Conservation (phyloP, 192 early-diverging fungal species). For the Hyaloraphidium curvatum region DNA sequence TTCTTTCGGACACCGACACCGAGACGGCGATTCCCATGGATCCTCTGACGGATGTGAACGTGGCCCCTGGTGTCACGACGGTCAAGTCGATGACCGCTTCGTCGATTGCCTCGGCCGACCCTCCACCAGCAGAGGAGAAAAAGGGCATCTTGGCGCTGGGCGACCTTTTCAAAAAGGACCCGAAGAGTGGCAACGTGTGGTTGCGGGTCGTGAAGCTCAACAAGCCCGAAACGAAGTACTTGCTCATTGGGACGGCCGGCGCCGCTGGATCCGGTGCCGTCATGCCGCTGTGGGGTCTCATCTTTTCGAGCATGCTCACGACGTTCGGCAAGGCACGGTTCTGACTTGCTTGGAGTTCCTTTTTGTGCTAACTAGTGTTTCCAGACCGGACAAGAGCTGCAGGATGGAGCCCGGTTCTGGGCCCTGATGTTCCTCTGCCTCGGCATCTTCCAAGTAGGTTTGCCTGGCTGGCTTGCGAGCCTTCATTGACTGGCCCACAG, state of each 20-base stretch:
- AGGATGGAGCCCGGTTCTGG: conserved; percentile 25
- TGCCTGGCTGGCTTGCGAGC: too few species aligned
- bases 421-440: conserved; percentile 28
- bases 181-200: not conserved
- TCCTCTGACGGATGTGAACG: too few species aligned
- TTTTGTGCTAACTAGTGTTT: not conserved
- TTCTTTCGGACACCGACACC: not conserved
- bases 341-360: not conserved
- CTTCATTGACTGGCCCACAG: too few species aligned
- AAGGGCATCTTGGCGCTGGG: conserved; percentile 5
- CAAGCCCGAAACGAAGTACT: conserved; percentile 14
- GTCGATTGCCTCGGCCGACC: too few species aligned
- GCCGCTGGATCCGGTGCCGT: not conserved
- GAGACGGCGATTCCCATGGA: too few species aligned
- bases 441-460: too few species aligned
- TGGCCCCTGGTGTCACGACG: too few species aligned
- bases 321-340: not conserved
- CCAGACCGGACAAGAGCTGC: not conserved
- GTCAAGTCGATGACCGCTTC: too few species aligned
- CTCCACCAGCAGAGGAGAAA: conserved; percentile 8
- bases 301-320: not conserved
- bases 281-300: not conserved
- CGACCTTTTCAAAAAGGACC: not conserved
- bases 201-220: conserved; percentile 20
- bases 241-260: conserved; percentile 32